phyloP scores from a whole-genome alignment of 2,329 filamentous ascomycete species.

The Leptodontidium sp. region DNA sequence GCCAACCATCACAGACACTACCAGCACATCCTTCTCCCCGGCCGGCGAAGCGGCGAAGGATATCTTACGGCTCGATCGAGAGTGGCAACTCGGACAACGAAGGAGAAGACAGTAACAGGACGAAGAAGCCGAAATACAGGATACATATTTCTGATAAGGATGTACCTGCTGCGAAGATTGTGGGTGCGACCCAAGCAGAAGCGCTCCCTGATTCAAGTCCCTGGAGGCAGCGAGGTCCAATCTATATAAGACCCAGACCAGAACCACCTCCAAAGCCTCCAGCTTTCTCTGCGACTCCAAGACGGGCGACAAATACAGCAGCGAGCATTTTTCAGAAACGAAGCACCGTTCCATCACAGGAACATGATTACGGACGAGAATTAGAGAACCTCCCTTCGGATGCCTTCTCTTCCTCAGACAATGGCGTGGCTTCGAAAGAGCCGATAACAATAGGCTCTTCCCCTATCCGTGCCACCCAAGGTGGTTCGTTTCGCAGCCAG shows the following conservation, averaged over 20 bases:
- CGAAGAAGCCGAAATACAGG: slow-evolving; percentile 44
- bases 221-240: slow-evolving; percentile 58
- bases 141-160: slow-evolving; percentile 41
- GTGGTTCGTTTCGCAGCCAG: slow-evolving; percentile 31
- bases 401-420: slow-evolving; percentile 45
- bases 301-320: slow-evolving; percentile 1
- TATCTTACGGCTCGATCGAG: slow-evolving; percentile 28
- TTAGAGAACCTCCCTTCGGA: slow-evolving; percentile 61
- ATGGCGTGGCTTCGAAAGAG: slow-evolving; percentile 20
- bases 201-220: slow-evolving; percentile 53
- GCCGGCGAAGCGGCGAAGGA: slow-evolving; percentile 26
- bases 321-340: slow-evolving; percentile 19
- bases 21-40: slow-evolving; percentile 42
- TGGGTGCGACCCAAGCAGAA: slow-evolving; percentile 46
- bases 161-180: slow-evolving; percentile 40
- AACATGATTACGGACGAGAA: slow-evolving; percentile 53
- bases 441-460: slow-evolving; percentile 38
- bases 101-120: slow-evolving; percentile 36
- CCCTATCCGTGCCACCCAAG: slow-evolving; percentile 29
- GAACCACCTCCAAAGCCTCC: slow-evolving; percentile 37
- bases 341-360: slow-evolving; percentile 25
- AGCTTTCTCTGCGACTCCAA: slow-evolving; percentile 26
- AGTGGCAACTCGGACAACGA: slow-evolving; percentile 34
- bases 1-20: slow-evolving; percentile 51
- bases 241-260: slow-evolving; percentile 56